Evolutionary conservation across 2,329 filamentous ascomycete species (phyloP).

Genomic region (Chaetomium sp.): DNA sequence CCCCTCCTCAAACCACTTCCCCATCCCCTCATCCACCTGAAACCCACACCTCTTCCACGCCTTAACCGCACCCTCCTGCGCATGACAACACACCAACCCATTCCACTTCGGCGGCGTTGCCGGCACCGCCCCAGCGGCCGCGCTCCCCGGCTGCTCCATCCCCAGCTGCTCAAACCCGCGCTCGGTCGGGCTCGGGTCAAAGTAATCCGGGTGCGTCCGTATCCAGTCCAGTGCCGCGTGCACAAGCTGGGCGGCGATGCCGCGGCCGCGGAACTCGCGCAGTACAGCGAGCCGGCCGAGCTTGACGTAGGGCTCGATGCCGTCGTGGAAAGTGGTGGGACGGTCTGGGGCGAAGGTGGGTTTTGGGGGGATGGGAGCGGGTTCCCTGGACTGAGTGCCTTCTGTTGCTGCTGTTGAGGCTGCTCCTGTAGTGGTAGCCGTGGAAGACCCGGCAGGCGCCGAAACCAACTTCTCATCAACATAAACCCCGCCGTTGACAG

Average conservation of each 20-base stretch:
- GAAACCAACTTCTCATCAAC: slow-evolving; percentile 36
- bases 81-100: slow-evolving; percentile 73
- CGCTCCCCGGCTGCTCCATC: slow-evolving; percentile 29
- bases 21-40: slow-evolving; percentile 62
- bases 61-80: slow-evolving; percentile 58
- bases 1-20: slow-evolving; percentile 75
- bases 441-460: background rate
- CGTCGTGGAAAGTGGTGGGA: slow-evolving; percentile 49
- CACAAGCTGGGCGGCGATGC: slow-evolving; percentile 61
- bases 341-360: slow-evolving; percentile 33
- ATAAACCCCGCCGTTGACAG: slow-evolving; percentile 44
- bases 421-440: background rate
- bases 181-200: slow-evolving; percentile 43
- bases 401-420: background rate
- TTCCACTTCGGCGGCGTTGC: slow-evolving; percentile 53
- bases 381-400: background rate
- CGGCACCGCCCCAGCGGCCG: too few relatives aligned
- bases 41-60: slow-evolving; percentile 72
- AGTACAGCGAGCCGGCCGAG: slow-evolving; percentile 71
- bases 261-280: slow-evolving; percentile 56
- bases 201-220: slow-evolving; percentile 49
- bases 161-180: slow-evolving; percentile 39
- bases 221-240: slow-evolving; percentile 64
- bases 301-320: slow-evolving; percentile 71
- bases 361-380: slow-evolving; percentile 7